Evolutionary conservation across 1,284 basidiomycete genomes (phyloP).

Genomic region (Serendipita sp.): DNA sequence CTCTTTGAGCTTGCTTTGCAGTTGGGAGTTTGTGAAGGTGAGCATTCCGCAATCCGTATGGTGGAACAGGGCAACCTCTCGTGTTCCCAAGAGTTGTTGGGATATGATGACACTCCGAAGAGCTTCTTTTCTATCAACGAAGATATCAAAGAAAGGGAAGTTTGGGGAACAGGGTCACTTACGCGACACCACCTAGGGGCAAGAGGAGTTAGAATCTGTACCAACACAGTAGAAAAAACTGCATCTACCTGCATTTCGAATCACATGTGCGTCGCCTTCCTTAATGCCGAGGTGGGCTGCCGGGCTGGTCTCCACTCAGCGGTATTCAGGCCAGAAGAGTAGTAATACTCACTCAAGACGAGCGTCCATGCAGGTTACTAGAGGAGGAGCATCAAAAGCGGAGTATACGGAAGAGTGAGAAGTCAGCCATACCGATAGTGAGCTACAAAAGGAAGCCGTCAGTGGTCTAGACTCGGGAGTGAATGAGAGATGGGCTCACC

Average conservation of each 20-base stretch:
- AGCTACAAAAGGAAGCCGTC: conserved; percentile 3
- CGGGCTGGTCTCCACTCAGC: conserved; percentile 26
- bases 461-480: background rate
- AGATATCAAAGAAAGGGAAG: background rate
- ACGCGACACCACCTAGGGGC: background rate
- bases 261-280: conserved; percentile 54
- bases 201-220: background rate
- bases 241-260: conserved; percentile 48
- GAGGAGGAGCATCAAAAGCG: background rate
- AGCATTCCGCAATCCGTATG: conserved; percentile 59
- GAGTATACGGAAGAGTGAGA: background rate
- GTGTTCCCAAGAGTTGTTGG: conserved; percentile 50
- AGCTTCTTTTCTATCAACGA: conserved; percentile 34
- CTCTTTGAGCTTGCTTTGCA: conserved; percentile 37
- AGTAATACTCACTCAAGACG: conserved; percentile 12
- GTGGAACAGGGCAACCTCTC: conserved; percentile 49
- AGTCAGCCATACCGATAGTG: conserved; percentile 8
- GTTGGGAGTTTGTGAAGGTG: conserved; percentile 36
- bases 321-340: background rate
- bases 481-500: conserved; percentile 9
- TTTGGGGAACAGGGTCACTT: background rate
- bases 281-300: conserved; percentile 43
- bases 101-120: conserved; percentile 53
- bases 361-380: conserved; percentile 54
- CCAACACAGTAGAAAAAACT: background rate